Evolutionary conservation across 208 protist species (phyloP).

Genomic region (Leishmania amazonensis): DNA sequence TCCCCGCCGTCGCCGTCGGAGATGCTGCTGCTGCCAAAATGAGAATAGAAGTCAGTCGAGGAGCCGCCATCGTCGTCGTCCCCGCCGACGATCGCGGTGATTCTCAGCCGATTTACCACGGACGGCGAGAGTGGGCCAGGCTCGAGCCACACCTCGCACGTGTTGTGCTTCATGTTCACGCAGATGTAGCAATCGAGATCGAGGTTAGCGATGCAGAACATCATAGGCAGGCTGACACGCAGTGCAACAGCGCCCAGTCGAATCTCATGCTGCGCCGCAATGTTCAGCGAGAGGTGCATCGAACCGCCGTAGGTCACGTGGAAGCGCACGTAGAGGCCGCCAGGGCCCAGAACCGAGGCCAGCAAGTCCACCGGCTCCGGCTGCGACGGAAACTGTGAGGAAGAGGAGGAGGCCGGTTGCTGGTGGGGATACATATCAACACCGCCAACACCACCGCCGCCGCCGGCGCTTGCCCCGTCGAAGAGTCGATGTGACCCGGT

Average conservation of each 20-base stretch:
- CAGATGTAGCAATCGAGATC: slow-evolving; percentile 83
- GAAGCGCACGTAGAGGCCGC: slow-evolving; percentile 69
- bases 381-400: slow-evolving; percentile 17
- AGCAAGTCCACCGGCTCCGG: slow-evolving; percentile 38
- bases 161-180: slow-evolving; percentile 61
- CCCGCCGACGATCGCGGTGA: slow-evolving; percentile 62
- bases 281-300: slow-evolving; percentile 55
- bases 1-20: slow-evolving; percentile 25
- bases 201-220: slow-evolving; percentile 57
- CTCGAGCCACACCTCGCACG: slow-evolving; percentile 73
- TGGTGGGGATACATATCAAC: not conserved
- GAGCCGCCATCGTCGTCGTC: slow-evolving; percentile 27
- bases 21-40: slow-evolving; percentile 32
- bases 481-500: not conserved
- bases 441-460: not conserved
- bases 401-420: not conserved
- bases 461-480: not conserved
- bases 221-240: slow-evolving; percentile 67
- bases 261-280: slow-evolving; percentile 60
- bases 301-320: slow-evolving; percentile 87
- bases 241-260: slow-evolving; percentile 42
- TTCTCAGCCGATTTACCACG: slow-evolving; percentile 65
- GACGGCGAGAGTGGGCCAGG: slow-evolving; percentile 65
- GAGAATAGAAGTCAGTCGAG: slow-evolving; percentile 32
- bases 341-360: slow-evolving; percentile 46